A percentile compares a stretch with the other conserved stretches of the same genome.
phyloP scores from a whole-genome alignment of 768 basidiomycete species.

The Ephemerocybe angulata region DNA sequence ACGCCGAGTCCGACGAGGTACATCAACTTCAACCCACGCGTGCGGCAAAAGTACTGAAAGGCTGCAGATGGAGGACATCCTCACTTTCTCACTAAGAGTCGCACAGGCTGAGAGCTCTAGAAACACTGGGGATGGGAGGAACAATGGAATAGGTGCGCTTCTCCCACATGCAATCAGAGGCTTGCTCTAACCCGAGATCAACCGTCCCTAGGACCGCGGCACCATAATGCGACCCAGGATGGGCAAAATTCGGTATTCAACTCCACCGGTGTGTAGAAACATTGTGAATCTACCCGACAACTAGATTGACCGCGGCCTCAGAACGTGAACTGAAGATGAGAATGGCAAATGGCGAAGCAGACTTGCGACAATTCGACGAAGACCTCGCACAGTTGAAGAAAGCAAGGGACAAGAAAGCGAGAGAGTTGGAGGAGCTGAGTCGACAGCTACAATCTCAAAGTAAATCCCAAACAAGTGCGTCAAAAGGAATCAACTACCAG shows the following conservation, averaged over 20 bases:
- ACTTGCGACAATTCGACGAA: conserved; percentile 28
- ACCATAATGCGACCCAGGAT: no score
- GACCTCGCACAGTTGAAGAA: conserved; percentile 29
- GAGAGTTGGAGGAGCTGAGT: conserved; percentile 29
- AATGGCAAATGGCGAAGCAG: conserved; percentile 32
- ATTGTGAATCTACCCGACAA: background rate
- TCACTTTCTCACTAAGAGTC: background rate
- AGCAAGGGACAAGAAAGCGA: conserved; percentile 20
- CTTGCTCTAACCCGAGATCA: background rate
- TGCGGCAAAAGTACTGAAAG: no score
- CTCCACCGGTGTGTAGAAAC: background rate
- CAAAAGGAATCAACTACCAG: conserved; percentile 51
- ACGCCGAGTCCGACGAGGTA: background rate
- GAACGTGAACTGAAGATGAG: conserved; percentile 21
- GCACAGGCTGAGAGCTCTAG: background rate
- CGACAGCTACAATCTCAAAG: conserved; percentile 10
- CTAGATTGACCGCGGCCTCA: background rate
- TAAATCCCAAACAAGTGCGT: conserved; percentile 17
- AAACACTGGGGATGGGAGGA: no score
- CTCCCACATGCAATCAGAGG: background rate
- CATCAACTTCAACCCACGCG: background rate
- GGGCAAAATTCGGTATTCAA: no score
- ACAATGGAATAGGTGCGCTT: background rate
- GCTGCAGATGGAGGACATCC: background rate
- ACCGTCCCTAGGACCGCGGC: background rate